Evolutionary conservation across 805 yeast species (phyloP), one percentile per base, ranked within the genome.

Genomic region (Metschnikowia koreensis): DNA sequence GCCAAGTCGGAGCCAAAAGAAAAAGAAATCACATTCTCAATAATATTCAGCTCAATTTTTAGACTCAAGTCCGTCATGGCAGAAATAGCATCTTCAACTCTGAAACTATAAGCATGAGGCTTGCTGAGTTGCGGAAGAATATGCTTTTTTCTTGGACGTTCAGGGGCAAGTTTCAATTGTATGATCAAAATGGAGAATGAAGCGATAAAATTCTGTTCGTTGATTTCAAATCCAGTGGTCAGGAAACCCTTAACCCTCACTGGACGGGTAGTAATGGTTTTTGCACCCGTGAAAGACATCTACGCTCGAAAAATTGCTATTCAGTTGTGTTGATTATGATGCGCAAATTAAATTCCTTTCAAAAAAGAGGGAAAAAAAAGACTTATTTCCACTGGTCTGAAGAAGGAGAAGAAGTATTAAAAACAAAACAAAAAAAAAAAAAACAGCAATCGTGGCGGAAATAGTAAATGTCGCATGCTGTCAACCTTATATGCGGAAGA

Each of bases 1-100:
- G 62, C 87, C 44, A 82, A 63, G 6, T 76, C 80, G 0, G 73
- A 65, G 48, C 76, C 80, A 33, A 87, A 80, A 5, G 73, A 66
- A 59, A 84, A 86, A 0, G 82, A 74, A 2, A 85, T 75, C 3
- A 77, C 74, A 7, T 86, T 80, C 11, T 79, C 75, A 0, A 87
- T 80, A 5, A 50, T 41, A 6, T 76, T 66, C 56, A 75, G 74
- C 38, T 80, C 80, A 3, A 84, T 71, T 40, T 72, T 68, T 7
- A 86, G 64, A 10, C 69, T 63, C 53, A 89, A 66, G 12, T 71
- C 58, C 13, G 67, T 63, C 87, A 90, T 81, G 1, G 66, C 64
- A 0, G 65, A 60, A 1, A 86, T 54, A 0, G 90, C 94, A 2
- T 73, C 75, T 7, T 73, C 71, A 0, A 77, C 50, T 0, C 75